phyloP scores from a whole-genome alignment of 2,329 filamentous ascomycete species.

The Calonectria henricotiae region DNA sequence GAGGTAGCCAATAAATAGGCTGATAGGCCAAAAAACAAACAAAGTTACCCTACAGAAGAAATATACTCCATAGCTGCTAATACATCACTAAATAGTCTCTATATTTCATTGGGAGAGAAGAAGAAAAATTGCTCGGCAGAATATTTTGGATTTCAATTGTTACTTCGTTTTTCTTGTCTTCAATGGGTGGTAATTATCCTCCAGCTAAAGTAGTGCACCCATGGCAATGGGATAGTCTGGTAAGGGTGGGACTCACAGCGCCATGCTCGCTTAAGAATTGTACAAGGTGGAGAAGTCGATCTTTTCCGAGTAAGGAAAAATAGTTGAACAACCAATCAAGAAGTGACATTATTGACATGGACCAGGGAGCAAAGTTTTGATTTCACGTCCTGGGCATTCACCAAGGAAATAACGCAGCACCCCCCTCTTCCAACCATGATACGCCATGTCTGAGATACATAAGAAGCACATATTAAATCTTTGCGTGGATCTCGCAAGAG shows the following conservation, averaged over 20 bases:
- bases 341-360: neutral
- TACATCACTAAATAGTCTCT: neutral
- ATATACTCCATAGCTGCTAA: neutral
- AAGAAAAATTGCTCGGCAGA: no score
- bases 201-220: no score
- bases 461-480: conserved; percentile 1
- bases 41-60: neutral
- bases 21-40: no score
- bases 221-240: no score
- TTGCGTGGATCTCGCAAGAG: conserved; percentile 55
- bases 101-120: no score
- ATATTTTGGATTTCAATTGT: no score
- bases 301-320: neutral
- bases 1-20: no score
- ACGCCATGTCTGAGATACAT: neutral
- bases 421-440: neutral
- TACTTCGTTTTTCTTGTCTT: no score
- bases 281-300: neutral
- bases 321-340: neutral
- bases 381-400: neutral
- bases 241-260: no score
- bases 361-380: no score
- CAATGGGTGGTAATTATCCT: no score
- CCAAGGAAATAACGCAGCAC: neutral
- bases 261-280: neutral